phyloP scores from a whole-genome alignment of 2,329 filamentous ascomycete genomes.

The Tricladium varicosporioides region DNA sequence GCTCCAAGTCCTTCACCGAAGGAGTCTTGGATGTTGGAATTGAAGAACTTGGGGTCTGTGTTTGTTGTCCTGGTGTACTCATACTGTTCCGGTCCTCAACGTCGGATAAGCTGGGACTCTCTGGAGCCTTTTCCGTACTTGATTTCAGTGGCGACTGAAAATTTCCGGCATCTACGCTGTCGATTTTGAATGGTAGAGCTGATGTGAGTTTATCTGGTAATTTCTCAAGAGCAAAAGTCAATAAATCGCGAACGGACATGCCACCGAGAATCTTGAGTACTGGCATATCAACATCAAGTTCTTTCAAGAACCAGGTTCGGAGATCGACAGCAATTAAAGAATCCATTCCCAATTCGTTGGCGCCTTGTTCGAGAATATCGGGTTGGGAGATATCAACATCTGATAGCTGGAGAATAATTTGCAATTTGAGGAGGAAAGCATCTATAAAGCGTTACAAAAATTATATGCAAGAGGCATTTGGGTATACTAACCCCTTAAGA shows the following conservation, averaged over 20 bases:
- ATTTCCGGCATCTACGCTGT: too few species aligned
- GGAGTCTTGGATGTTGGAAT: background rate
- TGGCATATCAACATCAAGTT: constrained; percentile 43
- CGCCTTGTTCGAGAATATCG: constrained; percentile 34
- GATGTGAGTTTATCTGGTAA: background rate
- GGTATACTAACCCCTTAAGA: constrained; percentile 10
- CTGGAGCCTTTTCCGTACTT: background rate
- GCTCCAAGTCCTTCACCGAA: background rate
- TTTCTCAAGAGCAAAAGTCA: constrained; percentile 1
- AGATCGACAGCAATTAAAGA: constrained; percentile 20
- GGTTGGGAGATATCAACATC: constrained; percentile 10
- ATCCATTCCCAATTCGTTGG: constrained; percentile 13
- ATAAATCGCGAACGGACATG: constrained; percentile 2
- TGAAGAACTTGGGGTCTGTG: background rate
- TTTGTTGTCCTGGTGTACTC: too few species aligned
- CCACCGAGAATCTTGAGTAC: constrained; percentile 45
- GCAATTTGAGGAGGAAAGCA: constrained; percentile 9
- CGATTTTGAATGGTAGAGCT: too few species aligned
- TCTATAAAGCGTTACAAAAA: background rate
- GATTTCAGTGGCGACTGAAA: background rate
- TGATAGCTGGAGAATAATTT: constrained; percentile 1
- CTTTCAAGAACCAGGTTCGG: constrained; percentile 47
- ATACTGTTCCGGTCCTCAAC: too few species aligned
- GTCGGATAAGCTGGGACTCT: too few species aligned
- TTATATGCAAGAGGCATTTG: constrained; percentile 12